phyloP scores from a whole-genome alignment of 164 flowering plant genomes.

The Stephania cephalantha region DNA sequence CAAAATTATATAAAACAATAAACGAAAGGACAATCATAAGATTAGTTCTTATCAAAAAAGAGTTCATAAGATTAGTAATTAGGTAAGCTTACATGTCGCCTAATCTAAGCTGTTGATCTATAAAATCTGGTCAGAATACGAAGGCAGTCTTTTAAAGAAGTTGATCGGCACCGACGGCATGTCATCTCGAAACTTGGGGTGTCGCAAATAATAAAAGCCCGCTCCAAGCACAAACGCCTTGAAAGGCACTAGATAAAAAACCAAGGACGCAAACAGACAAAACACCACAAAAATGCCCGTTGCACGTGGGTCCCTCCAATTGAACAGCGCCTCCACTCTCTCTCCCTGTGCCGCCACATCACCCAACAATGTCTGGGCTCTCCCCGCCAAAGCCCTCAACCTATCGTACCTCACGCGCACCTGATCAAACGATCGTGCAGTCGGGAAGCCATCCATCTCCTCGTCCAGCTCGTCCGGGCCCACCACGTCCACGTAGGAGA shows the following conservation, averaged over 20 bases:
- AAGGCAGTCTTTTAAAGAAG: constrained; percentile 86
- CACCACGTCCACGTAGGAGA: constrained; percentile 64
- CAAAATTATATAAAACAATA: background rate
- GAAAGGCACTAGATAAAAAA: constrained; percentile 69
- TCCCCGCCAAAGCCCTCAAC: constrained; percentile 65
- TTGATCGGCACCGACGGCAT: constrained; percentile 74
- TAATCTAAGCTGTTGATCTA: constrained; percentile 17
- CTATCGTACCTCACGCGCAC: constrained; percentile 75
- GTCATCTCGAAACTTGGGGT: constrained; percentile 83
- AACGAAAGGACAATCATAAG: background rate
- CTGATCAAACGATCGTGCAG: constrained; percentile 44
- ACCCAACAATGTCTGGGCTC: constrained; percentile 79
- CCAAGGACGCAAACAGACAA: constrained; percentile 55
- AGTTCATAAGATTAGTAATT: too few relatives aligned
- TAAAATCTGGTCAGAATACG: constrained; percentile 68
- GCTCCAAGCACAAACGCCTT: constrained; percentile 43
- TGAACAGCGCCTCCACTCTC: constrained; percentile 72
- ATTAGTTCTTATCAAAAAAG: too few relatives aligned
- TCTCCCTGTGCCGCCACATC: constrained; percentile 93
- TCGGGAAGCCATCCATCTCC: constrained; percentile 81
- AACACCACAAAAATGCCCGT: constrained; percentile 73
- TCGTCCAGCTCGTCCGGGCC: constrained; percentile 82
- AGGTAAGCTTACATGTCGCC: too few relatives aligned
- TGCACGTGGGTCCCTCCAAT: constrained; percentile 93
- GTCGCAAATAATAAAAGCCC: constrained; percentile 78